These are phyloP conservation scores for Lumnitzera racemosa DNA, from an alignment of 345 rosid genomes.

Conservation along the genomic window DNA sequence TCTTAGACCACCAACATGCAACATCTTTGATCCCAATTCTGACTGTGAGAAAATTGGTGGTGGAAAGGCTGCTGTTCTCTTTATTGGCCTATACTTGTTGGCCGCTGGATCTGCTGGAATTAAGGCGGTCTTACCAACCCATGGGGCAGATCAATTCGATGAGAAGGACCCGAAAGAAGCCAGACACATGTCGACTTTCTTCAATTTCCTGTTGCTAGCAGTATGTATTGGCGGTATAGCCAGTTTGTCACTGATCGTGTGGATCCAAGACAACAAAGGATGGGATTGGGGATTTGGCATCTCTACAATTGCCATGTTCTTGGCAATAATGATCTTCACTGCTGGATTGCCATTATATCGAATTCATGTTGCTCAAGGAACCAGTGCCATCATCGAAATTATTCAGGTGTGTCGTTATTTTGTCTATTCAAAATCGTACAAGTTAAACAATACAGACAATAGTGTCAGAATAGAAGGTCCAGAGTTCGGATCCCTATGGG, in stretches of 20 bases:
- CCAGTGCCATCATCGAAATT: conserved; percentile 32
- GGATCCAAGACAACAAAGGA: conserved; percentile 51
- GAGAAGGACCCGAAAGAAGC: conserved; percentile 42
- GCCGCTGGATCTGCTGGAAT: conserved; percentile 42
- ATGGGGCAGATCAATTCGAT: conserved; percentile 60
- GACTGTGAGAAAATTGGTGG: conserved; percentile 34
- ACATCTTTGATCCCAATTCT: conserved; percentile 23
- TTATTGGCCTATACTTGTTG: conserved; percentile 33
- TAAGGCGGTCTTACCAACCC: conserved; percentile 43
- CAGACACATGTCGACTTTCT: conserved; percentile 45
- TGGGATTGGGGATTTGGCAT: conserved; percentile 52
- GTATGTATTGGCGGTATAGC: conserved; percentile 31
- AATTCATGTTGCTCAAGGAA: conserved; percentile 29
- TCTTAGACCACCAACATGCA: conserved; percentile 41
- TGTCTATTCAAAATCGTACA: background rate
- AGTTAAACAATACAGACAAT: background rate
- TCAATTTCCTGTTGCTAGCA: conserved; percentile 35
- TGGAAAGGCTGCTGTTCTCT: conserved; percentile 30
- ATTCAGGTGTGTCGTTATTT: conserved; percentile 26
- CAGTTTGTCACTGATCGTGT: conserved; percentile 39
- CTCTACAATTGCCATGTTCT: conserved; percentile 21
- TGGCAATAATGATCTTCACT: conserved; percentile 21
- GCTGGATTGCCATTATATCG: conserved; percentile 37
- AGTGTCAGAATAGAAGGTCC: too few species aligned
- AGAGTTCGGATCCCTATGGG: too few species aligned